These are phyloP conservation scores for Talaromyces wortmannii DNA, from an alignment of 495 filamentous ascomycete species.

Conservation along the genomic window DNA sequence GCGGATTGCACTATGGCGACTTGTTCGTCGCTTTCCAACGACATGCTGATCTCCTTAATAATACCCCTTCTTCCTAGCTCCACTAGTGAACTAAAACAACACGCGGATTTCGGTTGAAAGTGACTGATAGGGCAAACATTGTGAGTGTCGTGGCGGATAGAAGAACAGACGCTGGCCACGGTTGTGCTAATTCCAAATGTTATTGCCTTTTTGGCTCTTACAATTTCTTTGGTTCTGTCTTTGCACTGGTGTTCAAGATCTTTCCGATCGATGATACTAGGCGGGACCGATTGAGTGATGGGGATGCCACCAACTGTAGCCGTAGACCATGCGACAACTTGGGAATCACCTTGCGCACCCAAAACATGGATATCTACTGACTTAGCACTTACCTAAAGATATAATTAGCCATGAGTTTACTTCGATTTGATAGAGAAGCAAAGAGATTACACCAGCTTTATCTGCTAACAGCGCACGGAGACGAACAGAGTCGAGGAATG, in stretches of 20 bases:
- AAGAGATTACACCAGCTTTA: constrained; percentile 21
- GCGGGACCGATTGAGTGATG: too few species aligned
- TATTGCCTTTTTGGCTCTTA: neutral
- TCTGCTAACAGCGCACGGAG: constrained; percentile 28
- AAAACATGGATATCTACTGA: constrained; percentile 33
- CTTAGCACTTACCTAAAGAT: constrained; percentile 19
- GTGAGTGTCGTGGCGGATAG: too few species aligned
- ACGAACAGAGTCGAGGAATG: constrained; percentile 30
- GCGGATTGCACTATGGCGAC: too few species aligned
- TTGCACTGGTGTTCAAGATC: neutral
- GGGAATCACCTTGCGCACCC: constrained; percentile 35
- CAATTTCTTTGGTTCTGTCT: neutral
- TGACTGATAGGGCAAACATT: too few species aligned
- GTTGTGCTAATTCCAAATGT: neutral
- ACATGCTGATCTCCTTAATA: too few species aligned
- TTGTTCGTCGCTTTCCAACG: too few species aligned
- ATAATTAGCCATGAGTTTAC: neutral
- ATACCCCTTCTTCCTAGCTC: too few species aligned
- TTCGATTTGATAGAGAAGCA: too few species aligned
- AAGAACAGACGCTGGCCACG: too few species aligned
- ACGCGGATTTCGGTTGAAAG: too few species aligned
- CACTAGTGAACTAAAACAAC: too few species aligned
- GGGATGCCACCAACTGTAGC: constrained; percentile 17
- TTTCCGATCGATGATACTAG: too few species aligned
- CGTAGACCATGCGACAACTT: constrained; percentile 35